phyloP scores from a whole-genome alignment of 768 basidiomycete genomes.

The Kwoniella shandongensis region DNA sequence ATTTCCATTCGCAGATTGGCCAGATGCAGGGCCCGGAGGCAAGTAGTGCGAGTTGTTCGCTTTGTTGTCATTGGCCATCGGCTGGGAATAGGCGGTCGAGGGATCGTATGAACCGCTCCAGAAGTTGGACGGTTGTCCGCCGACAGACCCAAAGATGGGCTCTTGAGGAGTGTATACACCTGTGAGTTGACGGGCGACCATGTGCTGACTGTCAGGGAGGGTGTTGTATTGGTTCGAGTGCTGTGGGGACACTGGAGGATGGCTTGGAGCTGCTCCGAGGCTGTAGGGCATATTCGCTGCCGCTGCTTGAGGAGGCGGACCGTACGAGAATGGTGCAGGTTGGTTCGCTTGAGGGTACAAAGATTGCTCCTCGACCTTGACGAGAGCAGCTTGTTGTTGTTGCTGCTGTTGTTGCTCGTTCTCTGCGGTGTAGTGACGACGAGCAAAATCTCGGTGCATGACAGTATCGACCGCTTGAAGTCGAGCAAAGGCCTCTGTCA shows the following conservation, averaged over 20 bases:
- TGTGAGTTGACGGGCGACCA: no score
- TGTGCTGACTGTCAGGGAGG: no score
- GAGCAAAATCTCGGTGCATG: constrained; percentile 8
- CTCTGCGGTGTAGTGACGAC: neutral
- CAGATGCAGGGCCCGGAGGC: neutral
- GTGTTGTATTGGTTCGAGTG: no score
- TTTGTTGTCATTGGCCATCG: no score
- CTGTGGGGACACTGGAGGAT: neutral
- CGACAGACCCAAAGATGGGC: no score
- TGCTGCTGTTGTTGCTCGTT: neutral
- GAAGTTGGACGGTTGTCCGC: no score
- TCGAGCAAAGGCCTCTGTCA: neutral
- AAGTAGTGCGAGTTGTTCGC: no score
- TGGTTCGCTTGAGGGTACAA: neutral
- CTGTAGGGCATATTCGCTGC: no score
- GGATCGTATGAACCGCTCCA: no score
- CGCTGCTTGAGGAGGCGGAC: neutral
- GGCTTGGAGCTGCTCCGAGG: neutral
- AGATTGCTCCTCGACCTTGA: neutral
- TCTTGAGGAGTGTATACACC: no score
- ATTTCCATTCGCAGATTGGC: neutral
- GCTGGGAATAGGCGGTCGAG: no score
- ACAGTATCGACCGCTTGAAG: constrained; percentile 12
- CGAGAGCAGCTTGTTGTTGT: neutral
- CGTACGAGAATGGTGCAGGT: neutral